These are phyloP conservation scores for Wickerhamiella slavikovae DNA, from an alignment of 805 yeast genomes.

Conservation along the genomic window DNA sequence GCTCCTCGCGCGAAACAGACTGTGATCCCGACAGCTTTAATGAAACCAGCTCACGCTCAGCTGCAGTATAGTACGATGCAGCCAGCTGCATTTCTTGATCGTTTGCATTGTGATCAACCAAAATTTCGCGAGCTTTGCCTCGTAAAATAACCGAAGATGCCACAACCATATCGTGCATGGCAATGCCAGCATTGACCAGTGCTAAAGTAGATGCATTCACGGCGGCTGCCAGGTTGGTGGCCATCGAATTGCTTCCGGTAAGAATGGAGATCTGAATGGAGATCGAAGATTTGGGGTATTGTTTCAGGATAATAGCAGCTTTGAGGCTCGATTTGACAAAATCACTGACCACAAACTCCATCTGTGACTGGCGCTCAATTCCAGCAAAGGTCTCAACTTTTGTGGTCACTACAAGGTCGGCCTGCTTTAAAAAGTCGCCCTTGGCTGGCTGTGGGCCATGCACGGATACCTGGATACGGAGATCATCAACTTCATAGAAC, in stretches of 20 bases:
- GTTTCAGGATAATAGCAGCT: conserved; percentile 35
- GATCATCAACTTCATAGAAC: conserved; percentile 45
- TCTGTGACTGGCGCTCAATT: conserved; percentile 17
- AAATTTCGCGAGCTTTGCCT: conserved; percentile 2
- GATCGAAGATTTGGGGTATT: conserved; percentile 80
- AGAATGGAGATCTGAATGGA: conserved; percentile 56
- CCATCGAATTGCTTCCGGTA: conserved; percentile 21
- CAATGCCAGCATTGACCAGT: conserved; percentile 67
- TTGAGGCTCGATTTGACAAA: conserved; percentile 31
- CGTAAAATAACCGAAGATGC: conserved; percentile 14
- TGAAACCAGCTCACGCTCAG: conserved; percentile 7
- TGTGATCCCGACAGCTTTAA: conserved; percentile 7
- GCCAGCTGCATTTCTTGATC: conserved; percentile 7
- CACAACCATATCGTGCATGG: conserved; percentile 55
- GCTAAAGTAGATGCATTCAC: conserved; percentile 54
- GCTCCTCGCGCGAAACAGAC: conserved; percentile 5
- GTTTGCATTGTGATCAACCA: conserved; percentile 7
- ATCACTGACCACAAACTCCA: conserved; percentile 26
- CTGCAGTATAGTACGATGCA: conserved; percentile 8
- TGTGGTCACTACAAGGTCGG: conserved; percentile 41
- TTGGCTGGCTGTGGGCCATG: conserved; percentile 81
- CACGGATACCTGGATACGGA: conserved; percentile 43
- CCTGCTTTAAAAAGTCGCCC: conserved; percentile 48
- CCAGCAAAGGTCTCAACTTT: conserved; percentile 33
- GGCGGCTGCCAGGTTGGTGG: conserved; percentile 26